Base-by-base conservation (phyloP, 495 filamentous ascomycete genomes). In the Amorphotheca resinae region DNA sequence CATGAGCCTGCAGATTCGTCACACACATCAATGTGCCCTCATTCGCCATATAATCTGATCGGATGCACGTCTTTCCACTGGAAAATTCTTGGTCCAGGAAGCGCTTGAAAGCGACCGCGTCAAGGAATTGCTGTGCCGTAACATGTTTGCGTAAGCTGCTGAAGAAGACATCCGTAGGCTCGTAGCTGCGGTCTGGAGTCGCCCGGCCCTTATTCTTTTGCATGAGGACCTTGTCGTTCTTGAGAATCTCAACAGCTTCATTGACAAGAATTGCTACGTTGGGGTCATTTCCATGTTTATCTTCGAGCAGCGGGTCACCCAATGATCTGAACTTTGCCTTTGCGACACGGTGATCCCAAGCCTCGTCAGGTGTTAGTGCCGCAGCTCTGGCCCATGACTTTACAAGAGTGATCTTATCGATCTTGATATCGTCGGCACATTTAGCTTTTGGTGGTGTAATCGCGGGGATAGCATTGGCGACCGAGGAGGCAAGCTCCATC, bases 1-100 rank as follows among this genome's bases (percentile, higher is more conserved):
- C 70, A 20, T 67, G 44, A 0, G 79, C 76, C 26, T 79, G 62
- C 18, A 94, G 67, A 53, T 87, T 84, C 17, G 77, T 65, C 33
- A 85, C 45, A 4, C 74, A 80, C 52, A 93, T 68, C 30, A 82
- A 73, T 25, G 78, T 70, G 15, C 82, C 82, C 51, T 91, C 79
- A 25, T 67, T 60, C 6, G 71, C 66, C 41, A 64, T 50, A 42
- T 68, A 69, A 9, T 68, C 63, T 4, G 57, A 15, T 28, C 61
- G 50, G 14, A 56, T 55, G 38, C 52, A 57, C 39, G 37, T 47
- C 17, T 53, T 57, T 4, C 61, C 58, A 1, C 51, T 44, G 16
- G 60, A 61, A 49, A 84, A 73, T 6, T 61, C 58, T 2, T 57
- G 54, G 49, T 85, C 80, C 1, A 85, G 64, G 12, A 62, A 59